Percentiles rank a stretch among this genome's conserved stretches.
These are phyloP conservation scores for Solanum piurae DNA, from an alignment of 257 asterid species.

Conservation along the genomic window DNA sequence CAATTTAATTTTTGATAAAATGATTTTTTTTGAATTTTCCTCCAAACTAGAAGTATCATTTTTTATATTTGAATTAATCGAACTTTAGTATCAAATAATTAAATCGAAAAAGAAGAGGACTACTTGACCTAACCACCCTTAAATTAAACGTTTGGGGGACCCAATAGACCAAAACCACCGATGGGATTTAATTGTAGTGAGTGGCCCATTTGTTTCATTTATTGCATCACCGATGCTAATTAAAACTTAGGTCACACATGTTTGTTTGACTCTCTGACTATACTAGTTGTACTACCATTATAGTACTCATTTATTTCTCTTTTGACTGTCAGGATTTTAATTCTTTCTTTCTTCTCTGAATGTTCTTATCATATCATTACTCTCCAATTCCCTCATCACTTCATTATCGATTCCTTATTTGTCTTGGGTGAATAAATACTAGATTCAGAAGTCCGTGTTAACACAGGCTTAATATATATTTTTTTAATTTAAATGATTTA, in stretches of 20 bases:
- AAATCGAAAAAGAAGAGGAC: not conserved
- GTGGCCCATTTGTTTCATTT: not conserved
- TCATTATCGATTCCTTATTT: not conserved
- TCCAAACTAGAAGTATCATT: no score
- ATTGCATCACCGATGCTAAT: not conserved
- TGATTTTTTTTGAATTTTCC: accelerated
- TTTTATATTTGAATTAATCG: not conserved
- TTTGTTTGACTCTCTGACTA: constrained; percentile 2
- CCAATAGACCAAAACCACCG: constrained; percentile 5
- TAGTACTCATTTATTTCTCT: not conserved
- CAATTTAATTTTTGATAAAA: not conserved
- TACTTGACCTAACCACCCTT: not conserved
- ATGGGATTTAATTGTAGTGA: not conserved
- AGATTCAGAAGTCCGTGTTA: not conserved
- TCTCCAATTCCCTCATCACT: not conserved
- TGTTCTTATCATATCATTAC: not conserved
- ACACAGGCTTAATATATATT: no score
- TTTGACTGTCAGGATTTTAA: constrained; percentile 6
- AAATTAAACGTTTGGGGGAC: not conserved
- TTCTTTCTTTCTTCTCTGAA: not conserved
- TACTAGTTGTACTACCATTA: not conserved
- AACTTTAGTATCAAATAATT: not conserved
- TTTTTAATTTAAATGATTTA: no score
- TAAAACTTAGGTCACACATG: not conserved
- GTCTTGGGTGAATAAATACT: not conserved